phyloP scores from a whole-genome alignment of 108 stramenopile species.

The Discostella pseudostelligera region DNA sequence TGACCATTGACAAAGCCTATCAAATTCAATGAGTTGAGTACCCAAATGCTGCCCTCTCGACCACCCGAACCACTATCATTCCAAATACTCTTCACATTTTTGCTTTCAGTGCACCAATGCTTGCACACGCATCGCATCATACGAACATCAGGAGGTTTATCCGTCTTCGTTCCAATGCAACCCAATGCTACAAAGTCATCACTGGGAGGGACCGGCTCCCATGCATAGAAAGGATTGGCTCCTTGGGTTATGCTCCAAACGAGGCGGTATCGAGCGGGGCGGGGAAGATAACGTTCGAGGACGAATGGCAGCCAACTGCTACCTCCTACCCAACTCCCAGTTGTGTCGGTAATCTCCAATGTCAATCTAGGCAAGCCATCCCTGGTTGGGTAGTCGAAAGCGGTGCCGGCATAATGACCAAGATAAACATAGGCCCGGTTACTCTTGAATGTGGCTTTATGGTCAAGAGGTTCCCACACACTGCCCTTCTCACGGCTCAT shows the following conservation, averaged over 20 bases:
- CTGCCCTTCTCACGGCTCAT: constrained; percentile 89
- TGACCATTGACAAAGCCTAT: constrained; percentile 87
- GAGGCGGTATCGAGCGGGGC: constrained; percentile 91
- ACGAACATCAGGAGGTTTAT: constrained; percentile 86
- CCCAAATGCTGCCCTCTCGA: constrained; percentile 87
- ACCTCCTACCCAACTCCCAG: constrained; percentile 86
- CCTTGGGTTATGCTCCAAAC: constrained; percentile 95
- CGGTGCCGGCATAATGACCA: constrained; percentile 87
- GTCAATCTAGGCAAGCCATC: constrained; percentile 77
- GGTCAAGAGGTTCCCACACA: constrained; percentile 87
- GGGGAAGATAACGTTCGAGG: constrained; percentile 87
- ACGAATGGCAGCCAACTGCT: constrained; percentile 94
- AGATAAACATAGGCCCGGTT: constrained; percentile 90
- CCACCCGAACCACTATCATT: constrained; percentile 91
- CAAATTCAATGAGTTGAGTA: constrained; percentile 82
- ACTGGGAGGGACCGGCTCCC: constrained; percentile 96
- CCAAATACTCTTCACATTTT: constrained; percentile 78
- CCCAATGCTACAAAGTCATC: constrained; percentile 95
- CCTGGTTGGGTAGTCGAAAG: constrained; percentile 85
- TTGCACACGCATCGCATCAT: constrained; percentile 91
- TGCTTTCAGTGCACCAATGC: constrained; percentile 84
- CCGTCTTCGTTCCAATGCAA: constrained; percentile 89
- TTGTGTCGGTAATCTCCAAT: constrained; percentile 93
- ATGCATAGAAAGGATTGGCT: constrained; percentile 91
- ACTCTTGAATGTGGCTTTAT: constrained; percentile 64